Conservation (phyloP, 441 rosid species). For the Codiaeum variegatum region DNA sequence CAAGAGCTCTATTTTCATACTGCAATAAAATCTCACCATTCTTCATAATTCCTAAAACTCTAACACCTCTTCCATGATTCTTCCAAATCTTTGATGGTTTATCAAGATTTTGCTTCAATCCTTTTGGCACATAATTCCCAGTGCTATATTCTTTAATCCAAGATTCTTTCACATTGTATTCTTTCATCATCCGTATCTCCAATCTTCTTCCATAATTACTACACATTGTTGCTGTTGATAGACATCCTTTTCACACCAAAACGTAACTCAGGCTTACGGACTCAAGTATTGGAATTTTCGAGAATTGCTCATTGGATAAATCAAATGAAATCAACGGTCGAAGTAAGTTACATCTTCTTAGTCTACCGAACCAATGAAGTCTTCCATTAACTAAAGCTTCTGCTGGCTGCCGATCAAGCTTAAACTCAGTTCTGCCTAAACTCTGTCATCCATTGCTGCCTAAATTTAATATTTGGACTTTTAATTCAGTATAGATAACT, state of each 20-base stretch:
- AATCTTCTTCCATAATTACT: constrained; percentile 60
- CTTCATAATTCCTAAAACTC: constrained; percentile 49
- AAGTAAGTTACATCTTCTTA: constrained; percentile 46
- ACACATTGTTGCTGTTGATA: constrained; percentile 55
- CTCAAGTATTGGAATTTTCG: constrained; percentile 67
- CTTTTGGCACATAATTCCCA: constrained; percentile 56
- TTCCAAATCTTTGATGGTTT: constrained; percentile 47
- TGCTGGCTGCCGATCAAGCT: constrained; percentile 43
- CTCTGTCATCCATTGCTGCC: constrained; percentile 60
- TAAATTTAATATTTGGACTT: constrained; percentile 65
- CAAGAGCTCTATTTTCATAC: constrained; percentile 61
- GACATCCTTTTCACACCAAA: constrained; percentile 49
- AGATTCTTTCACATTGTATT: constrained; percentile 57
- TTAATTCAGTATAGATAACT: constrained; percentile 60
- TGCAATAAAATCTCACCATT: constrained; percentile 69
- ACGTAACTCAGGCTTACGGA: constrained; percentile 57
- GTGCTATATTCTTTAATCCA: constrained; percentile 64
- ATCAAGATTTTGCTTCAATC: constrained; percentile 43
- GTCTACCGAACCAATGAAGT: constrained; percentile 75
- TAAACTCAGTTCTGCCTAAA: constrained; percentile 52
- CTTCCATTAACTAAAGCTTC: constrained; percentile 72
- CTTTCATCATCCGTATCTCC: constrained; percentile 86
- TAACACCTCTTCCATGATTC: constrained; percentile 43
- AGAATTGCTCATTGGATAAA: constrained; percentile 60
- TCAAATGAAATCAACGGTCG: constrained; percentile 70